Base-by-base conservation (phyloP, 352 stramenopile genomes). In the Thalassiosira exigua region DNA sequence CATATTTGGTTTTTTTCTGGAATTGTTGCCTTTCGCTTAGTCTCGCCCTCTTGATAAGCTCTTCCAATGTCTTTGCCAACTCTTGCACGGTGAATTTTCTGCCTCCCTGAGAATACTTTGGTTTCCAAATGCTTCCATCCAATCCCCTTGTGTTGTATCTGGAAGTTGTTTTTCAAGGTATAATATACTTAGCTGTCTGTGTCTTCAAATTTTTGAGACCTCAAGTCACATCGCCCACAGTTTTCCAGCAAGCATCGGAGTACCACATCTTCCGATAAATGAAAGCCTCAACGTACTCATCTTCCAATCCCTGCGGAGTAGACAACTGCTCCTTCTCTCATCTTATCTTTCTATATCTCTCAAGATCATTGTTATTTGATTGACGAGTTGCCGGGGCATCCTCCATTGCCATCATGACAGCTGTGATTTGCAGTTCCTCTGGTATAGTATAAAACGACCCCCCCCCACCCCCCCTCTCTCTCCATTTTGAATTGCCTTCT, bases 241-340 rank as follows among this genome's bases (percentile, higher is more conserved):
- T 59, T 51, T 78, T 78, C 69, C 58, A 72, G 41, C 69, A 78
- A 9, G 4, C 4, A 17, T 70, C 58, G 29, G 69, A 65, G 14
- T 66, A 32, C 7, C 60, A 57, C 69, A 78, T 72, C 19, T 7
- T 9, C 27, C 66, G 48, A 41, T 72, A 78, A 7, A 59, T 46
- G 27, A 64, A 39, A 9, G 42, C 26, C 29, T 59, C 27, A 30
- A 71, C 61, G 12, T 71, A 71, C n/a, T 71, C 41, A 29, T 71
- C 61, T 26, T 11, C 19, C 65, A 17, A 4, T 32, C 61, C n/a
- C n/a, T n/a, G n/a, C n/a, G n/a, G n/a, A n/a, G n/a, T 71, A 11
- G 46, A 3, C 44, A 62, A 19, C 19, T 11, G 32, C 29, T 27
- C 14, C 32, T 24, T 30, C 48, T 71, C 48, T 17, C 24, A 60